Percentiles rank a stretch among this genome's conserved stretches.
Evolutionary conservation across 352 stramenopile genomes (phyloP).

Genomic region (Pythium sp.): DNA sequence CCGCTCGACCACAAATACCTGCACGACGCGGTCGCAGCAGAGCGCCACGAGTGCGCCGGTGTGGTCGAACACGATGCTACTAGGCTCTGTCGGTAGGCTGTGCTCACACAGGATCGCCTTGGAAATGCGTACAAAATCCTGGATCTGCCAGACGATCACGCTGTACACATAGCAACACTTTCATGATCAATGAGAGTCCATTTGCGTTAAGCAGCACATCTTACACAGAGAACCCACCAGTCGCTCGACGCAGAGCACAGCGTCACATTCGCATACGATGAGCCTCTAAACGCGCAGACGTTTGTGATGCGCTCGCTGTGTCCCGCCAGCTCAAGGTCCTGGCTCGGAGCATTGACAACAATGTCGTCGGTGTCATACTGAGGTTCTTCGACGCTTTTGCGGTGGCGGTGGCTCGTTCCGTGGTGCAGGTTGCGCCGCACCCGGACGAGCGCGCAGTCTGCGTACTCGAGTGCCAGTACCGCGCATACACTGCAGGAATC

Average conservation of each 20-base stretch:
- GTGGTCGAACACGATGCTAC: constrained; percentile 58
- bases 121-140: constrained; percentile 21
- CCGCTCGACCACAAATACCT: constrained; percentile 53
- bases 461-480: constrained; percentile 47
- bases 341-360: background rate
- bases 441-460: constrained; percentile 44
- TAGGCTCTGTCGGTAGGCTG: constrained; percentile 31
- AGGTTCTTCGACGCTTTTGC: constrained; percentile 16
- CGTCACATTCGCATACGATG: constrained; percentile 14
- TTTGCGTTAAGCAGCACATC: background rate
- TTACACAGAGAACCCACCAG: constrained; percentile 27
- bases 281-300: constrained; percentile 28
- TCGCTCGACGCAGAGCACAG: constrained; percentile 67
- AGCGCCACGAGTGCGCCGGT: constrained; percentile 62
- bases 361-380: constrained; percentile 17
- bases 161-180: constrained; percentile 21
- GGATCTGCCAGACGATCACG: constrained; percentile 62
- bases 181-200: background rate
- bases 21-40: constrained; percentile 43
- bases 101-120: constrained; percentile 43
- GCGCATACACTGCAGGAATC: constrained; percentile 35
- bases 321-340: constrained; percentile 50
- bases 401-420: background rate
- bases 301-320: constrained; percentile 44
- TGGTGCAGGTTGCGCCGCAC: constrained; percentile 20